Evolutionary conservation across 1,284 basidiomycete species (phyloP), one percentile per base, ranked within the genome.

Genomic region (Coriolopsis trogii): DNA sequence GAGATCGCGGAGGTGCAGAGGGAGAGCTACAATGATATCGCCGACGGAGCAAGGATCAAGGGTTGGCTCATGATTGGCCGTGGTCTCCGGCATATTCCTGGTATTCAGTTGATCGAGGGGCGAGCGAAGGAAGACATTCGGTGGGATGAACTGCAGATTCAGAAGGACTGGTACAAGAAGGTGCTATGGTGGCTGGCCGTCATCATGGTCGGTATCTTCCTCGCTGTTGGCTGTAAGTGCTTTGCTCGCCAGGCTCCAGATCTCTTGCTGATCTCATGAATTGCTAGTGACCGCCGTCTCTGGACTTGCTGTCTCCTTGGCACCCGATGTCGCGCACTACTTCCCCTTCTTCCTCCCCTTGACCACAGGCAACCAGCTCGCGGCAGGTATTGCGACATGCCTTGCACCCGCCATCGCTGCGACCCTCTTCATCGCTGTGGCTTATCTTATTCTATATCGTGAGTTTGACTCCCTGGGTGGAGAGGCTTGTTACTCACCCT

Each of bases 1-100:
- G 82, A 86, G 59, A 89, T 91, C 51, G 73, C 74, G 8, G 80
- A 84, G 6, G 76, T 78, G 10, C 91, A 93, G 67, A 73, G 74
- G 41, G 75, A 80, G 30, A 73, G 79, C 44, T 91, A 88, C 61
- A 80, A 79, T 42, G 80, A 86, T 55, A 87, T 91, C 47, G 85
- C 87, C 7, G 80, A 82, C 40, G 89, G 89, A 4, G 73, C 74
- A 20, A 70, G 75, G 38, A 79, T 89, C 56, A 84, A 84, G 58
- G 90, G 91, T 0, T 92, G 89, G 87, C 66, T 93, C 37, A 69
- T 93, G 60, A 77, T 91, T 28, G 90, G 90, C 3, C 74, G 81
- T 20, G 88, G 87, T 0, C 64, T 91, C 49, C 68, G 80, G 45
- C 78, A 78, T 58, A 67, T 92, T n/a, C 82, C 80, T 12, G 81